Base-by-base conservation (phyloP, 2,329 filamentous ascomycete species). In the Diaporthe velutina region DNA sequence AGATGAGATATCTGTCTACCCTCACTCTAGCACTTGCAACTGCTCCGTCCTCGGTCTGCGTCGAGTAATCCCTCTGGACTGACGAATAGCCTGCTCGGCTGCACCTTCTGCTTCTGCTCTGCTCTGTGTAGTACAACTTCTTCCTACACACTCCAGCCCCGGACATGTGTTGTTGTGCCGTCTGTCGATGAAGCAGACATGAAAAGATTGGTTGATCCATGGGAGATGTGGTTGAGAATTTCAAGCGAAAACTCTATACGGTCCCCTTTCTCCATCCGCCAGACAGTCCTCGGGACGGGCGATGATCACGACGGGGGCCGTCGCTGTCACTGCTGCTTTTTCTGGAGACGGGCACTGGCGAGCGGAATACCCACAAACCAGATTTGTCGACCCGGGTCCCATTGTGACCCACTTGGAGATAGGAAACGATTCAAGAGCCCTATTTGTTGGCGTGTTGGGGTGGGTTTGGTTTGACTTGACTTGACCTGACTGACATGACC, bases 171-270 rank as follows among this genome's bases (percentile, higher is more conserved):
- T 67, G 61, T 67, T 67, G 61, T 30, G 25, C 12, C 12, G 12
- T 50, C 22, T 17, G 10, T 8, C 42, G 61, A 67, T 67, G 42
- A 48, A 38, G 15, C 22, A 35, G 64, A 38, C 30, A n/a, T 15
- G 5, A 25, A 30, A 19, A 38, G 30, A 38, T 30, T 28, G 58
- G 57, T 38, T 67, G 42, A 50, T 38, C 61, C 61, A 50, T 67
- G 28, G 42, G 25, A 13, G 30, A 12, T 25, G 30, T 22, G n/a
- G 61, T 67, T 13, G 64, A 67, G 64, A 52, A 38, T 67, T 67
- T 67, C 64, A 67, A 52, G 64, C 45, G 45, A 67, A 67, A 67
- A 67, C 64, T 67, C 64, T 52, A 52, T 52, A 38, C 4, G 22
- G 33, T 15, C 45, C 22, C 64, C 45, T 52, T 67, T 67, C 64